Base-by-base conservation (phyloP, 768 basidiomycete genomes). In the Pleurotus cornucopiae region DNA sequence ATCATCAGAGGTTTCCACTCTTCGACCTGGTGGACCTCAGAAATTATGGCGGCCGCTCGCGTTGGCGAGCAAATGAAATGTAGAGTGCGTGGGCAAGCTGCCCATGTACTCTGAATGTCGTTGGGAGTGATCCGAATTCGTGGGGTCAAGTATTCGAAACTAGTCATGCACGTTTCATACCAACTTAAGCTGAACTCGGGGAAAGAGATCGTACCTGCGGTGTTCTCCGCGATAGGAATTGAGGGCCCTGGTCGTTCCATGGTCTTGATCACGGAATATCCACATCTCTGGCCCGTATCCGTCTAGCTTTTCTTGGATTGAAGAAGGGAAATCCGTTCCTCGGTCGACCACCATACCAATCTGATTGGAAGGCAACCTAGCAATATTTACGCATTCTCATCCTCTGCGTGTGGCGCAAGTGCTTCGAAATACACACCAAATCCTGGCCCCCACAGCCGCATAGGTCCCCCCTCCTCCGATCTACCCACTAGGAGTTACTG, bases 381-480 rank as follows among this genome's bases (percentile, higher is more conserved):
- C 9, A 34, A 34, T 34, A 34, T 34, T 34, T 11, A 64, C 20
- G 49, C 48, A 58, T 38, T 20, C 23, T 54, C 26, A 30, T n/a
- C 6, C 20, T 37, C 34, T 21, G 26, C 40, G 51, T 40, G n/a
- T 47, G 18, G 45, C 18, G 49, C 20, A 23, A 46, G 40, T 16
- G 38, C n/a, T 37, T 21, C 26, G 13, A 6, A 43, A 37, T 47
- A 49, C 63, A 56, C 57, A 88, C 89, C 91, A 95, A 66, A 94
- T 83, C 46, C 94, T 80, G 21, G 91, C 85, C 2, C 91, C 94
- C 44, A 96, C 77, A 41, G 78, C 73, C 52, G 89, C 89, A 68
- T 89, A 91, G 0, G 88, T 91, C 2, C 94, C 94, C 1, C 91
- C 94, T 0, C 94, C 94, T 21, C 94, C 94, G 60, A 95, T 93